Evolutionary conservation across 106 monocot genomes (phyloP), one percentile per base, ranked within the genome.

Genomic region (Narthecium ossifragum): DNA sequence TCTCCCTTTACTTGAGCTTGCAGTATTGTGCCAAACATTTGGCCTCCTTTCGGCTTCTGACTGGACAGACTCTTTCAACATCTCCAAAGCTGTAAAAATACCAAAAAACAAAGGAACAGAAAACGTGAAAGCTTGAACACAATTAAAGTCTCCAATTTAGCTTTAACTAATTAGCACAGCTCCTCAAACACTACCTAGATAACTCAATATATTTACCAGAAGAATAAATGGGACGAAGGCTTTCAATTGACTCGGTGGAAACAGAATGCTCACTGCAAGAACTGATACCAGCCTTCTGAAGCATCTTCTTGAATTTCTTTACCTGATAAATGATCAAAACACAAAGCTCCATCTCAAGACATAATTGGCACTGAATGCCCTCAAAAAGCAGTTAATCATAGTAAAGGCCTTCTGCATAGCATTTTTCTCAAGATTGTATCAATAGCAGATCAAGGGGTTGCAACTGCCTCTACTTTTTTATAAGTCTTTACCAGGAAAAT

Each of bases 221-320:
- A 36, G 75, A 64, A 79, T 76, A 93, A 59, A 62, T 14, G 31
- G 93, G 79, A 38, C 69, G 66, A 49, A 79, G 73, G 41, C 39
- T 43, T 64, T 93, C 77, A 60, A 93, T 18, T 26, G 75, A 62
- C 21, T 74, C 73, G 15, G 71, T 57, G 61, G 78, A 62, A 2
- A 88, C 50, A 55, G 62, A 56, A 41, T 82, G 67, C 56, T 59
- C 46, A 49, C 17, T 63, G 45, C 79, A 88, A 6, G 70, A 70
- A 34, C 59, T 63, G 61, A 66, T 73, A 29, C 66, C 85, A 36
- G 76, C 85, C 53, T 93, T 88, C 34, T 74, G 55, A 41, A 93
- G 74, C 62, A 88, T 74, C 55, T 69, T 79, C 22, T 76, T 75
- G 69, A 93, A 93, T 45, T 51, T 33, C 60, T 79, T 85, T 17